Conservation (phyloP, 2,329 filamentous ascomycete genomes). For the Aureobasidium pullulans region DNA sequence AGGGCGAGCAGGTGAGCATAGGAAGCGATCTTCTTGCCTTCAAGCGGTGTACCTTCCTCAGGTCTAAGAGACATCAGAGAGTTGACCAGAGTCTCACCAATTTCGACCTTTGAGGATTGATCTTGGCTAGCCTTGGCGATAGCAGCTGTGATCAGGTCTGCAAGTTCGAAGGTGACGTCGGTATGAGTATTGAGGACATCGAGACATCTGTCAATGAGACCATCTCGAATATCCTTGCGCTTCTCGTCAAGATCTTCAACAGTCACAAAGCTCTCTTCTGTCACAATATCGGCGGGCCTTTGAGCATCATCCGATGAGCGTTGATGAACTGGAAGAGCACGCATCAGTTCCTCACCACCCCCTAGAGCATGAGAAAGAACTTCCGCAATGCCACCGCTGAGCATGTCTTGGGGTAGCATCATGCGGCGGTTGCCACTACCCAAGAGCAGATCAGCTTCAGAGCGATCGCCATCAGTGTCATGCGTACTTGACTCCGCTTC, state of each 20-base stretch:
- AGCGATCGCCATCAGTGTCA: constrained; percentile 12
- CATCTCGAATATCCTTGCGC: constrained; percentile 62
- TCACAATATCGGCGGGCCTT: constrained; percentile 13
- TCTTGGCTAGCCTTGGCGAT: constrained; percentile 52
- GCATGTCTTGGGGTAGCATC: constrained; percentile 5
- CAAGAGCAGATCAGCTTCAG: background rate
- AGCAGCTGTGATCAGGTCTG: constrained; percentile 74
- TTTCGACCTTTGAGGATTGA: constrained; percentile 58
- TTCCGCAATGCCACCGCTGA: constrained; percentile 7
- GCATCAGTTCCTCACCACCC: constrained; percentile 8
- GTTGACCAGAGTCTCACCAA: constrained; percentile 74
- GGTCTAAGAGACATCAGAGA: constrained; percentile 64
- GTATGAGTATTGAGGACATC: constrained; percentile 85
- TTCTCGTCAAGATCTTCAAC: constrained; percentile 74
- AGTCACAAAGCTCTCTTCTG: constrained; percentile 43
- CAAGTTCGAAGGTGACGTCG: constrained; percentile 80
- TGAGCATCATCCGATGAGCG: constrained; percentile 1
- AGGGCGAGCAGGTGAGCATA: constrained; percentile 89
- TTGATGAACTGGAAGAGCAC: constrained; percentile 7
- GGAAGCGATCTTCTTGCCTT: constrained; percentile 69
- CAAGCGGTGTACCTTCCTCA: constrained; percentile 40
- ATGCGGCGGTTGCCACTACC: constrained; percentile 7
- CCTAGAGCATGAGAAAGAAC: constrained; percentile 11
- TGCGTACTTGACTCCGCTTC: constrained; percentile 14
- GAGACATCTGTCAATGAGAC: constrained; percentile 80